Evolutionary conservation across 2,329 filamentous ascomycete species (phyloP), one percentile per base, ranked within the genome.

Genomic region (Scytalidium lignicola): DNA sequence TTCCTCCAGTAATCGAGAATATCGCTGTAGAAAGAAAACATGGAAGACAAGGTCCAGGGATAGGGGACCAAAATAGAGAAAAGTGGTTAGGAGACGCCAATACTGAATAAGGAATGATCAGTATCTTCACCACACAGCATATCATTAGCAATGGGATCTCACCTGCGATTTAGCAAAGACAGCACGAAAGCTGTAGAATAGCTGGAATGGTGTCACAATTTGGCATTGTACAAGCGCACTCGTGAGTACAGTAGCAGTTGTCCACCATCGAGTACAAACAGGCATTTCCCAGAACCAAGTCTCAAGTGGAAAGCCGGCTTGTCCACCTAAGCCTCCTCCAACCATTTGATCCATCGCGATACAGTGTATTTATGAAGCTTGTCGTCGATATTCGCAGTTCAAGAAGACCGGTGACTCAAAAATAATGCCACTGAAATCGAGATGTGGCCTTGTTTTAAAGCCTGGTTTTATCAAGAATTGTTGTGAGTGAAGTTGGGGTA

Each of bases 211-310:
- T 13, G 88, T 93, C 55, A 97, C 74, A 66, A 97, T 85, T 62
- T 95, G 84, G 70, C 90, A 97, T 70, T 97, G 93, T 4, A 97
- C 90, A 59, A 97, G 73, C 15, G 90, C 83, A 58, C 90, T 95
- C 10, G 87, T 93, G 50, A 90, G 74, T 40, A 97, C 83, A 0
- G 91, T 95, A 3, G 91, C 90, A 20, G 90, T 91, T 19, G 93
- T 97, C 93, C 93, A 99, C 85, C 88, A 95, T 53, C 93, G 78
- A 32, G 93, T 99, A 69, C 91, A 95, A 21, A 93, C 83, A 3
- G 93, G 93, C 87, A 96, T 96, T 69, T 99, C 93, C 79, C 90
- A 96, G 70, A 96, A 97, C 93, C 93, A 99, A 59, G 92, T 86
- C 70, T 97, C 93, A 7, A 99, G 78, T 40, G 92, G 93, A 63